Evolutionary conservation across 2,329 filamentous ascomycete species (phyloP).

Genomic region (Xylariaceae sp.): DNA sequence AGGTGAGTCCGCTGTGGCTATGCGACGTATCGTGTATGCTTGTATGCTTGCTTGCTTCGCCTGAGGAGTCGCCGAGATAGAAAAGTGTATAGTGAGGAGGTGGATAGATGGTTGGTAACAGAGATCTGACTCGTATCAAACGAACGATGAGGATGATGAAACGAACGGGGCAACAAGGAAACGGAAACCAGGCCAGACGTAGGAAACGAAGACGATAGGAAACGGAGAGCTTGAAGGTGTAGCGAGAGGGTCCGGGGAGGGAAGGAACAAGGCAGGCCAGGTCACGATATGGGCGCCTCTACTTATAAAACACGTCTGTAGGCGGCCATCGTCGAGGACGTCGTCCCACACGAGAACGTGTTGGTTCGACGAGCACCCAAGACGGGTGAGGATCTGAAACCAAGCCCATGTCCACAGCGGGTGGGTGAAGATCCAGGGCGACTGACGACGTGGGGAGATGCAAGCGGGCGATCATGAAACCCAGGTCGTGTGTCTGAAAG

Average conservation of each 20-base stretch:
- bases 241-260: conserved; percentile 29
- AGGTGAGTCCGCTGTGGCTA: conserved; percentile 13
- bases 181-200: conserved; percentile 24
- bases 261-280: conserved; percentile 28
- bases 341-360: conserved; percentile 39
- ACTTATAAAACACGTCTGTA: conserved; percentile 30
- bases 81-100: not conserved
- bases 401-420: conserved; percentile 22
- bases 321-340: conserved; percentile 33
- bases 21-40: not conserved
- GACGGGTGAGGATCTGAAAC: conserved; percentile 32
- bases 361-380: conserved; percentile 36
- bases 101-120: conserved; percentile 2
- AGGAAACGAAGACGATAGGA: conserved; percentile 30
- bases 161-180: conserved; percentile 27
- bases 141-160: conserved; percentile 32
- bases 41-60: not conserved
- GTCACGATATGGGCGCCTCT: conserved; percentile 32
- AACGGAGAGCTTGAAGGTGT: conserved; percentile 28
- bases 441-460: conserved; percentile 30
- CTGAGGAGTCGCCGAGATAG: conserved; percentile 3
- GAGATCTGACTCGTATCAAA: conserved; percentile 39
- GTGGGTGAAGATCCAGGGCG: conserved; percentile 21
- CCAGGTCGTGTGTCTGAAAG: conserved; percentile 46
- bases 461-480: conserved; percentile 47